phyloP scores from a whole-genome alignment of 805 yeast genomes.

The Candida arabinofermentans region DNA sequence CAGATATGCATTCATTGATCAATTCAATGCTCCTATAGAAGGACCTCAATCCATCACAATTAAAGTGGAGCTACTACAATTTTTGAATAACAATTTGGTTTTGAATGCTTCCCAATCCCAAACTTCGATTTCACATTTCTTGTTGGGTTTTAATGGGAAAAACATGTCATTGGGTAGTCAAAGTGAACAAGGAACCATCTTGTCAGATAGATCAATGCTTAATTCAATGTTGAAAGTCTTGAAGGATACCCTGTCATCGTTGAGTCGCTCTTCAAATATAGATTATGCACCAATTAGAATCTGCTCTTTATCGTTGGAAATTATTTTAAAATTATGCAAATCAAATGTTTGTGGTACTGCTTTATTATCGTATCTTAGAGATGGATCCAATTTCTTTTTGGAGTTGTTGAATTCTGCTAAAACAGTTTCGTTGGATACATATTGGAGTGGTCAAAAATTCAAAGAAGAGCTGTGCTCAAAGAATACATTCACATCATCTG shows the following conservation, averaged over 20 bases:
- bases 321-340: constrained; percentile 58
- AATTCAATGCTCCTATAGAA: constrained; percentile 45
- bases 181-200: constrained; percentile 44
- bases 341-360: constrained; percentile 47
- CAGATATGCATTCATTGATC: constrained; percentile 66
- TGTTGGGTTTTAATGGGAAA: constrained; percentile 65
- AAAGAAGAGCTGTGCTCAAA: constrained; percentile 34
- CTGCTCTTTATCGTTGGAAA: constrained; percentile 54
- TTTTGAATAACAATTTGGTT: constrained; percentile 47
- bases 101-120: constrained; percentile 29
- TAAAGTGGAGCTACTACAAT: constrained; percentile 57
- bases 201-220: constrained; percentile 52
- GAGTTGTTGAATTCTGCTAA: constrained; percentile 50
- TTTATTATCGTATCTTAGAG: constrained; percentile 50
- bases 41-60: constrained; percentile 38
- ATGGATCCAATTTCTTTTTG: constrained; percentile 42
- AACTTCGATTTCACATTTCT: constrained; percentile 63
- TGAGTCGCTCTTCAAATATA: constrained; percentile 36
- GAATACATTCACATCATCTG: constrained; percentile 33
- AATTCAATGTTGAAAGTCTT: constrained; percentile 49
- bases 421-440: constrained; percentile 47
- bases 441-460: constrained; percentile 52
- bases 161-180: constrained; percentile 47
- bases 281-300: constrained; percentile 55
- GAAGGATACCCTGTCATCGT: constrained; percentile 39